Evolutionary conservation across 257 asterid species (phyloP), one percentile per base, ranked within the genome.

Genomic region (Nicotiana noctiflora): DNA sequence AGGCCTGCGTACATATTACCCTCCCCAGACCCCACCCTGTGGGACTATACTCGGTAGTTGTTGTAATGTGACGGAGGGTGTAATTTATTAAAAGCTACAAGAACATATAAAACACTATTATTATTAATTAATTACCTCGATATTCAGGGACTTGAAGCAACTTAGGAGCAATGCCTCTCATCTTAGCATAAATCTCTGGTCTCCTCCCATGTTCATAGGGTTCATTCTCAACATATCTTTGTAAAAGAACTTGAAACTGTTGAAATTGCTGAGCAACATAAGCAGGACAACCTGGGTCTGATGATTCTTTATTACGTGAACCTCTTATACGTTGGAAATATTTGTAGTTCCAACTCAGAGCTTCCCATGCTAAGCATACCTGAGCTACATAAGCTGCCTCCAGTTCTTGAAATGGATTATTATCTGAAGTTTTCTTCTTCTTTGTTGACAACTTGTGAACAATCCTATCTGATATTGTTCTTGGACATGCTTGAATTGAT

Each of bases 301-400:
- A 94, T 6, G 62, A 27, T 17, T 46, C 64, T 17, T 91, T 88
- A 1, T 83, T 77, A 4, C 93, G 89, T 8, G 94, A 85, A 5
- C 90, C 91, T 72, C 90, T 85, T 2, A 91, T 78, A 3, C 92
- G 89, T 75, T 86, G 96, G 79, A 95, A 92, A 67, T 90, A 89
- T 79, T 88, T 92, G 82, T 90, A 95, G 40, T 95, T 95, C 98
- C 98, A 95, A 84, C 88, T 92, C n/a, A 95, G 85, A 60, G 97
- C 98, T 88, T 95, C 98, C 98, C 98, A 95, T 40, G 98, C 91
- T 68, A 89, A 80, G 75, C 98, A 93, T 31, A 93, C 90, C 64
- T 95, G 98, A 32, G 98, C 98, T 2, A 95, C 93, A 56, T 95
- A 95, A 14, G 98, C 94, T 25, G 88, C 89, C 77, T 95, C 98